These are phyloP conservation scores for Cercospora sesami DNA, from an alignment of 2,329 filamentous ascomycete genomes.

Conservation along the genomic window DNA sequence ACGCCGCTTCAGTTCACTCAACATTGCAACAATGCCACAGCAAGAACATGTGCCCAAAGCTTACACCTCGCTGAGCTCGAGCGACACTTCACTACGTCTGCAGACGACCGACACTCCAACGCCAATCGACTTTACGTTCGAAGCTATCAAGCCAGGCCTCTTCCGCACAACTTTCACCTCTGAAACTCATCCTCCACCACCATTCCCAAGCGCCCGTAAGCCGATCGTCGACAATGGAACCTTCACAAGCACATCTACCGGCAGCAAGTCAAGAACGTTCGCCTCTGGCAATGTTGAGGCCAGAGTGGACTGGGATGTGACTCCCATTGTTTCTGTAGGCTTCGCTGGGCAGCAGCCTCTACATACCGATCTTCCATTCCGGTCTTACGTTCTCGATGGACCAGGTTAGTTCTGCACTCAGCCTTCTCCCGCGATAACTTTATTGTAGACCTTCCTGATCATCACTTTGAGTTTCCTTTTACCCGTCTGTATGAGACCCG, in stretches of 20 bases:
- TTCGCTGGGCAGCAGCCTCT: constrained; percentile 55
- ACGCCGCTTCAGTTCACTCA: neutral
- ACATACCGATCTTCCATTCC: constrained; percentile 62
- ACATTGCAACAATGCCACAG: constrained; percentile 46
- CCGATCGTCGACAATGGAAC: constrained; percentile 35
- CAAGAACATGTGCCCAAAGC: constrained; percentile 47
- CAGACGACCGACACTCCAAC: constrained; percentile 42
- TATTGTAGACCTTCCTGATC: neutral
- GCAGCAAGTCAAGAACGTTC: constrained; percentile 38
- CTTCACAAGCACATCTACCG: constrained; percentile 28
- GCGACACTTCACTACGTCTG: constrained; percentile 43
- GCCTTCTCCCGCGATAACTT: neutral
- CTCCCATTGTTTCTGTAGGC: constrained; percentile 60
- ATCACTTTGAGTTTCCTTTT: too few relatives aligned
- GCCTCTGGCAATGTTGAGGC: constrained; percentile 54
- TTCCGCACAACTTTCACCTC: constrained; percentile 70
- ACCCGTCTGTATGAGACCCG: too few relatives aligned
- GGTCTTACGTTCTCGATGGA: constrained; percentile 65
- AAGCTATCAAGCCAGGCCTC: constrained; percentile 61
- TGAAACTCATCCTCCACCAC: constrained; percentile 61
- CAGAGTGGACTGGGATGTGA: constrained; percentile 59
- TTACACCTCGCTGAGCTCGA: constrained; percentile 39
- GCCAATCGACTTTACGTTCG: constrained; percentile 61
- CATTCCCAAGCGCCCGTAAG: constrained; percentile 61
- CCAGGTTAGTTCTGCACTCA: constrained; percentile 44